These are phyloP conservation scores for Botrytis squamosa DNA, from an alignment of 2,329 filamentous ascomycete species.

Conservation along the genomic window DNA sequence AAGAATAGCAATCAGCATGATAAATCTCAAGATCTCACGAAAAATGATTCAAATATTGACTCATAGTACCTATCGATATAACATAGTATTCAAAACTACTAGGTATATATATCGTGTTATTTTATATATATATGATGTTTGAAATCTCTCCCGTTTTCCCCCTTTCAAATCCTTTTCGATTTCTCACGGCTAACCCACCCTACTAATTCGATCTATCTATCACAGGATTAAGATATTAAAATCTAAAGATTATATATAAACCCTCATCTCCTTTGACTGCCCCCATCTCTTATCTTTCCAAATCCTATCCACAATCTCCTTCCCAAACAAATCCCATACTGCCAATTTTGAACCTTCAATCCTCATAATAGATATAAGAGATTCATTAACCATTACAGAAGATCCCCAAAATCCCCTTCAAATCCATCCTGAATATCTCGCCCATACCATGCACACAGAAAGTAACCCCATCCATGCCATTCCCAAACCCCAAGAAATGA, in stretches of 20 bases:
- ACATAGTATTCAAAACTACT: neutral
- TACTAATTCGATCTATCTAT: neutral
- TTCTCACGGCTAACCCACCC: neutral
- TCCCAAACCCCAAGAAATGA: neutral
- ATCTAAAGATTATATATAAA: neutral
- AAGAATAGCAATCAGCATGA: neutral
- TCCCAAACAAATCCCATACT: neutral
- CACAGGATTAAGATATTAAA: neutral
- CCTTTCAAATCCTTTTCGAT: neutral
- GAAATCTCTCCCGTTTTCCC: neutral
- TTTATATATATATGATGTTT: too few species aligned
- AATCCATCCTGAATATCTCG: neutral
- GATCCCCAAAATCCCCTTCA: neutral
- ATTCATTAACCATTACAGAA: slow-evolving; percentile 9
- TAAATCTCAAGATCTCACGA: neutral
- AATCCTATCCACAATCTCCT: neutral
- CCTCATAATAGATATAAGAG: slow-evolving; percentile 12
- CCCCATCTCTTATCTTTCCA: neutral
- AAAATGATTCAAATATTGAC: neutral
- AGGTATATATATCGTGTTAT: neutral
- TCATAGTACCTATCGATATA: neutral
- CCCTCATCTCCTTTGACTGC: neutral
- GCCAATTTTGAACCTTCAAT: neutral
- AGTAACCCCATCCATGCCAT: neutral
- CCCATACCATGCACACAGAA: neutral